Base-by-base conservation (phyloP, 305 asterid species). In the Fraxinus angustifolia region DNA sequence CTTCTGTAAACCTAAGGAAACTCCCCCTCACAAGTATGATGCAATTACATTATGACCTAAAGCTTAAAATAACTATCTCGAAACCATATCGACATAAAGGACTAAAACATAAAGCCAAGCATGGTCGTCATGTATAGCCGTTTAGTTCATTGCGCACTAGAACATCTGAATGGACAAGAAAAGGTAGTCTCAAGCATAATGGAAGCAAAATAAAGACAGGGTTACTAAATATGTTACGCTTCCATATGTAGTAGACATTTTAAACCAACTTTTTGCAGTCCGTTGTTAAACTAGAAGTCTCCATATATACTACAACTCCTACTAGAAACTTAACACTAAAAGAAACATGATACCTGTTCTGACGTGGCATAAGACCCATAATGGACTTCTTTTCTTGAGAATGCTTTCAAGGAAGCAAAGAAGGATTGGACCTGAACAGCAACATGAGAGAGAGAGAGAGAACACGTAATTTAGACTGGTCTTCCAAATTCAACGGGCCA, bases 311-410 rank as follows among this genome's bases (percentile, higher is more conserved):
- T 33, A 17, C 36, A 70, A 30, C 40, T 30, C 75, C 10, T 70
- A 31, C 40, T 17, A 36, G 65, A 6, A 67, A 68, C n/a, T 2
- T 28, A 75, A 78, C 77, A 83, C 16, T 58, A 71, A 76, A 10
- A 65, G 31, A 79, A 26, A 75, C 10, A 60, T 38, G 34, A 19
- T 81, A 94, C 99, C 97, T 96, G 97, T 83, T 96, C 99, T 78
- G 92, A 78, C 36, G 99, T 94, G 23, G 99, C 98, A 89, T 90
- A 82, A 85, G 97, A 89, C 76, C 99, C 97, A 79, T 94, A 94
- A 82, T 94, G 90, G 84, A 94, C 86, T 81, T 96, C 97, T 87
- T 91, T 94, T 84, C 85, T 87, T 31, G 97, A 92, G 83, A 96
- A 83, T 81, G 99, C 98, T 93, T 90, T 96, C 87, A 93, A 78